These are phyloP conservation scores for Aspergillus piperis DNA, from an alignment of 2,329 filamentous ascomycete species.

Conservation along the genomic window DNA sequence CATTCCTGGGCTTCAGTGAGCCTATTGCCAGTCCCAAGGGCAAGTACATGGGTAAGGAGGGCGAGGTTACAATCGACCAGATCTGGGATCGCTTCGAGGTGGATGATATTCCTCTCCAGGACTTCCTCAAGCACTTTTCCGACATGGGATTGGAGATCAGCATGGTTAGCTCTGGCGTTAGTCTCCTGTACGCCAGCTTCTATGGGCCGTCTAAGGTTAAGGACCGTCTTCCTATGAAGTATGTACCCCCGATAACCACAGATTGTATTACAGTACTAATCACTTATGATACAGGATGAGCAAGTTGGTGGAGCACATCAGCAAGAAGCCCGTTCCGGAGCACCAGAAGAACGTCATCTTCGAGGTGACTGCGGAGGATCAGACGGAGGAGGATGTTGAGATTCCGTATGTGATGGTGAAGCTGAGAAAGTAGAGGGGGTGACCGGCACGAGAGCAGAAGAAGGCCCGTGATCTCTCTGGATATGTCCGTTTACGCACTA, in stretches of 20 bases:
- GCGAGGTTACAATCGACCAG: constrained; percentile 83
- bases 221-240: constrained; percentile 74
- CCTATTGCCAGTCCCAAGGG: constrained; percentile 93
- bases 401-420: constrained; percentile 95
- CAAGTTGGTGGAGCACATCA: constrained; percentile 81
- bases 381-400: constrained; percentile 89
- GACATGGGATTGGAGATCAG: constrained; percentile 77
- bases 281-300: constrained; percentile 65
- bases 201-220: constrained; percentile 80
- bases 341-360: constrained; percentile 97
- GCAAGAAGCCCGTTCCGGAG: constrained; percentile 84
- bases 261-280: constrained; percentile 28
- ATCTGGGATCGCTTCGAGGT: constrained; percentile 98
- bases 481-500: background rate
- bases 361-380: constrained; percentile 90
- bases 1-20: constrained; percentile 98
- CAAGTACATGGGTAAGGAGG: constrained; percentile 76
- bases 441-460: background rate
- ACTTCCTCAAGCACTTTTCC: constrained; percentile 82
- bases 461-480: background rate
- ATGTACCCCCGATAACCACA: constrained; percentile 40
- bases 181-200: constrained; percentile 90
- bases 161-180: constrained; percentile 98
- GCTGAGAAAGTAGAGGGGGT: constrained; percentile 49
- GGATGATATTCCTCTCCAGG: constrained; percentile 76